phyloP scores from a whole-genome alignment of 495 filamentous ascomycete genomes.

The Aspergillus olivimuriae region DNA sequence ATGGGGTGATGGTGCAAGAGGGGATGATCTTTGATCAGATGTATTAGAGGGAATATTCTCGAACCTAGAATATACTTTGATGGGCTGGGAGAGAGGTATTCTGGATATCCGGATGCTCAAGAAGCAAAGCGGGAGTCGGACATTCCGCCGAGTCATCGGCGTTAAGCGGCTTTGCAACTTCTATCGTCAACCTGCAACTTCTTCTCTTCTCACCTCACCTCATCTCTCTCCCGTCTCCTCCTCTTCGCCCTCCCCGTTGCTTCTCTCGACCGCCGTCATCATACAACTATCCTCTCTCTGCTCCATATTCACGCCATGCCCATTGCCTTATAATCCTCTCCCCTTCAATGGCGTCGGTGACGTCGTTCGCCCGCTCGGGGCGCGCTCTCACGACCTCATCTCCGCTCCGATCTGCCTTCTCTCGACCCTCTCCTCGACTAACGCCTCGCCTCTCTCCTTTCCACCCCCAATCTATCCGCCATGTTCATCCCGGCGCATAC shows the following conservation, averaged over 20 bases:
- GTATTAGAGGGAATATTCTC: too few relatives aligned
- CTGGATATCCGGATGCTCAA: not conserved
- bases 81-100: too few relatives aligned
- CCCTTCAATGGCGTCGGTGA: conserved; percentile 24
- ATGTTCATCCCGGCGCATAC: conserved; percentile 39
- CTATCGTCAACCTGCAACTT: conserved; percentile 1
- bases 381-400: conserved; percentile 12
- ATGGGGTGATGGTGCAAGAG: conserved; percentile 8
- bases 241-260: not conserved
- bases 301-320: not conserved
- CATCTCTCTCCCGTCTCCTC: conserved; percentile 1
- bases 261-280: not conserved
- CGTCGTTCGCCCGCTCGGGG: conserved; percentile 22
- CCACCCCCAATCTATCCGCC: conserved; percentile 14
- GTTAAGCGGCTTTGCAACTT: not conserved
- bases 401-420: conserved; percentile 1
- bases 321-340: not conserved
- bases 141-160: conserved; percentile 4
- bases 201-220: not conserved
- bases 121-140: not conserved
- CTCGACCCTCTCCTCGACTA: conserved; percentile 4
- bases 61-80: too few relatives aligned
- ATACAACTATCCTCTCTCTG: not conserved
- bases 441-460: conserved; percentile 1
- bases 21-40: conserved; percentile 1